phyloP scores from a whole-genome alignment of 352 stramenopile genomes.

The Globisporangium nunn region DNA sequence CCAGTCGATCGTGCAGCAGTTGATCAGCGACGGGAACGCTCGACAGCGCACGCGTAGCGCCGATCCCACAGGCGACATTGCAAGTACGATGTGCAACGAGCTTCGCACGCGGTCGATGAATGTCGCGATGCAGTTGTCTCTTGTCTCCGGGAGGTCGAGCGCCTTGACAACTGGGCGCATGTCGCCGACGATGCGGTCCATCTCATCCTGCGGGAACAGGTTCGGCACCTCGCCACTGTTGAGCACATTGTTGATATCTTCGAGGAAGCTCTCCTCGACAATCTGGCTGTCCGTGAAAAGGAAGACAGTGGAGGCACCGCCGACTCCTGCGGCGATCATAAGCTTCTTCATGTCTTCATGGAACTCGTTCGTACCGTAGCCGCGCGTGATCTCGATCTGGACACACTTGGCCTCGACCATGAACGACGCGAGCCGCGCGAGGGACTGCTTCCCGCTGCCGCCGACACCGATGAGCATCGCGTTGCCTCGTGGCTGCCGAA shows the following conservation, averaged over 20 bases:
- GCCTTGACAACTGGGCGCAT: constrained; percentile 88
- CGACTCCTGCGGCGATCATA: constrained; percentile 90
- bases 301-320: constrained; percentile 77
- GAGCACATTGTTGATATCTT: constrained; percentile 96
- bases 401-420: constrained; percentile 89
- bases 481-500: constrained; percentile 90
- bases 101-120: constrained; percentile 91
- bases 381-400: constrained; percentile 91
- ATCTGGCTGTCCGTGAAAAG: constrained; percentile 95
- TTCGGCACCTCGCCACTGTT: constrained; percentile 96
- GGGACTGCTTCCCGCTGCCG: constrained; percentile 91
- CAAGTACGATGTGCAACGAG: constrained; percentile 92
- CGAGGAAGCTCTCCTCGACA: constrained; percentile 91
- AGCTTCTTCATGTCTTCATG: constrained; percentile 91
- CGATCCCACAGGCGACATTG: constrained; percentile 92
- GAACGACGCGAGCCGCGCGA: constrained; percentile 87
- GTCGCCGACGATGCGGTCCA: constrained; percentile 90
- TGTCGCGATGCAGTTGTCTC: constrained; percentile 85
- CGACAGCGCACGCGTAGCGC: constrained; percentile 88
- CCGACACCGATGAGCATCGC: constrained; percentile 95
- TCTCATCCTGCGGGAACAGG: constrained; percentile 90
- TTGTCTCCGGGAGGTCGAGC: constrained; percentile 84
- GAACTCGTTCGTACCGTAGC: constrained; percentile 87
- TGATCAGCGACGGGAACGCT: constrained; percentile 94
- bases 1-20: constrained; percentile 97